Percentiles rank a stretch among this genome's conserved stretches.
Conservation (phyloP, 148 eudicot genomes). For the Rhododendron ovatum region DNA sequence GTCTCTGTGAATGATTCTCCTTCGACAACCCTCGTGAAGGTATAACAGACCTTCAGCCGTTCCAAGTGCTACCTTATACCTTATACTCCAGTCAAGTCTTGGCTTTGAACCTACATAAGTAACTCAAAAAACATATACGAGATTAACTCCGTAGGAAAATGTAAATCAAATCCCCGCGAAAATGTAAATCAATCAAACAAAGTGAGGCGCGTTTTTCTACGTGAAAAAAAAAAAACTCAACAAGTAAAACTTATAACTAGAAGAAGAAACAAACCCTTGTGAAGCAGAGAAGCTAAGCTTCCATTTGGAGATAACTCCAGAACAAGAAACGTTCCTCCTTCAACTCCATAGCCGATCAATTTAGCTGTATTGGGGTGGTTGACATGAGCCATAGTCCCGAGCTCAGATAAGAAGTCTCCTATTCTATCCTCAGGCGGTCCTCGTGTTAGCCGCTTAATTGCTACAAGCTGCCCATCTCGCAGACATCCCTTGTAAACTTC, state of each 20-base stretch:
- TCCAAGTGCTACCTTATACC: conserved; percentile 84
- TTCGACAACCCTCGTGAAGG: conserved; percentile 77
- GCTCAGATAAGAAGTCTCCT: conserved; percentile 62
- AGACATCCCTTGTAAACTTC: conserved; percentile 73
- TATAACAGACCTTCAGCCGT: conserved; percentile 73
- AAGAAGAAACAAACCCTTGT: conserved; percentile 36
- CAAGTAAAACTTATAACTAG: neutral
- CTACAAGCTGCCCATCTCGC: conserved; percentile 57
- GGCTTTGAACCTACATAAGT: conserved; percentile 37
- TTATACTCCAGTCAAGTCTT: conserved; percentile 49
- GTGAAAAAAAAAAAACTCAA: neutral
- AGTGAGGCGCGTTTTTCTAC: neutral
- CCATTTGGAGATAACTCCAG: conserved; percentile 75
- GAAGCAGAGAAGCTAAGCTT: conserved; percentile 75
- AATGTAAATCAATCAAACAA: neutral
- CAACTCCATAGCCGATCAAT: conserved; percentile 87
- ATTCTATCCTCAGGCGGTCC: conserved; percentile 60
- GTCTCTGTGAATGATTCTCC: conserved; percentile 86
- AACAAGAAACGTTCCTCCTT: conserved; percentile 83
- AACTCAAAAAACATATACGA: neutral
- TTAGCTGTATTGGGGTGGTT: conserved; percentile 72
- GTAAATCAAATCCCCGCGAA: neutral
- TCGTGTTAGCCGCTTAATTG: conserved; percentile 59
- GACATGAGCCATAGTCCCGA: conserved; percentile 93
- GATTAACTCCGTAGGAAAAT: neutral